Evolutionary conservation across 73 alveolate genomes (phyloP), one percentile per base, ranked within the genome.

Genomic region (Tetrahymena elliotti): DNA sequence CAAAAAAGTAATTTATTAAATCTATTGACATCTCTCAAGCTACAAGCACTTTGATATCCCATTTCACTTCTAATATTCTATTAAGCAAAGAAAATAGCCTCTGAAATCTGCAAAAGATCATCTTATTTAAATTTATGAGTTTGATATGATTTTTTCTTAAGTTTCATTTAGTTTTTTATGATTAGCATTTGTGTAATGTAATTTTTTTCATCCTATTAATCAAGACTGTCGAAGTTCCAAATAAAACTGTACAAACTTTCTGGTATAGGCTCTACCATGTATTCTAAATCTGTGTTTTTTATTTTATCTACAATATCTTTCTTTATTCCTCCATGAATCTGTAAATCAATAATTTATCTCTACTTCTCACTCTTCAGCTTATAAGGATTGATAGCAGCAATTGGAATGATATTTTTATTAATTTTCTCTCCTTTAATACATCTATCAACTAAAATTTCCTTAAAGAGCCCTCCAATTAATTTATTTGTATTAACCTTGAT

Each of bases 241-340:
- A 97, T 97, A 93, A 93, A 97, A 84, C 95, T 97, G 92, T 96
- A 93, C 53, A 95, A 94, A 40, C 95, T 93, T 41, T 97, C 97
- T 83, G 98, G 98, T 5, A 97, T 92, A 2, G 98, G 98, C 33
- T 96, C 95, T 54, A 97, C 98, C 33, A 96, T 96, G 93, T 97
- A 96, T 1, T 96, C 97, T 84, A 97, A 94, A 84, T 96, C 93
- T n/a, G 95, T 35, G 0, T 93, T 37, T 38, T 31, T 41, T 13
- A 82, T 93, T 93, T 94, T 94, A 68, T 68, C 38, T 39, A 92
- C 96, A 36, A 93, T 68, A 92, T 94, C 94, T 12, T 93, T 35
- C 93, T 96, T 83, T 39, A 97, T 93, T 3, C 98, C 98, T 93
- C 94, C 98, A 53, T 95, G 47, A 18, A 95, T 96, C 38, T 92